Evolutionary conservation across 495 filamentous ascomycete species (phyloP).

Genomic region (Aspergillus asperescens): DNA sequence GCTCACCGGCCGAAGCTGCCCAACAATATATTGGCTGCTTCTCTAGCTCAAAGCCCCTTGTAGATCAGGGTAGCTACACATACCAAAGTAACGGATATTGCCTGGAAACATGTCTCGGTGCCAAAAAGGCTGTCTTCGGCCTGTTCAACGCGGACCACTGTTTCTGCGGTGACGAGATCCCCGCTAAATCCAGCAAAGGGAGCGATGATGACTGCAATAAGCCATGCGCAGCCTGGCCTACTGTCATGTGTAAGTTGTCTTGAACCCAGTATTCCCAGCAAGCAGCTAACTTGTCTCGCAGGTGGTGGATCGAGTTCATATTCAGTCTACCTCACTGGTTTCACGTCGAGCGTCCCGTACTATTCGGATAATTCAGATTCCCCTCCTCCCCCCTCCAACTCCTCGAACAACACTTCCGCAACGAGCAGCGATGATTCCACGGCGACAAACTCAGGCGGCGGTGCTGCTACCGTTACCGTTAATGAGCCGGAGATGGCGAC

Average conservation of each 20-base stretch:
- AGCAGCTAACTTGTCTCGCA: slow-evolving; percentile 16
- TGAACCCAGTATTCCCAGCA: neutral
- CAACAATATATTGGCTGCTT: slow-evolving; percentile 33
- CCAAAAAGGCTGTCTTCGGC: slow-evolving; percentile 37
- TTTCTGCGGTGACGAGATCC: slow-evolving; percentile 43
- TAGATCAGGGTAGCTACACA: slow-evolving; percentile 34
- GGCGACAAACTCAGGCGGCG: slow-evolving; percentile 15
- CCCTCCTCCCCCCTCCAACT: slow-evolving; percentile 16
- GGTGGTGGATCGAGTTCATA: slow-evolving; percentile 43
- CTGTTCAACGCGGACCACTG: slow-evolving; percentile 41
- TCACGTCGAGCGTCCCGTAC: slow-evolving; percentile 26
- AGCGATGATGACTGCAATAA: slow-evolving; percentile 33
- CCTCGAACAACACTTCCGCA: slow-evolving; percentile 8
- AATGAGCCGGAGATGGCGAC: slow-evolving; percentile 39
- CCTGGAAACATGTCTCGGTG: slow-evolving; percentile 30
- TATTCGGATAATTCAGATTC: slow-evolving; percentile 15
- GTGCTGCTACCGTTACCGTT: slow-evolving; percentile 19
- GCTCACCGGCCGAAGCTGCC: slow-evolving; percentile 19
- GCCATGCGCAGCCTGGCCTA: slow-evolving; percentile 39
- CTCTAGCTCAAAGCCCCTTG: slow-evolving; percentile 19
- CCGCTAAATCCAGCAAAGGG: slow-evolving; percentile 35
- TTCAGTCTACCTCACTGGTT: slow-evolving; percentile 43
- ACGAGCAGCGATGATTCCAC: slow-evolving; percentile 13
- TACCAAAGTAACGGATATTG: slow-evolving; percentile 50
- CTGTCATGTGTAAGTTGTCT: slow-evolving; percentile 41